Evolutionary conservation across 1,139 yeast species (phyloP).

Genomic region (Kodamaea anthophila): DNA sequence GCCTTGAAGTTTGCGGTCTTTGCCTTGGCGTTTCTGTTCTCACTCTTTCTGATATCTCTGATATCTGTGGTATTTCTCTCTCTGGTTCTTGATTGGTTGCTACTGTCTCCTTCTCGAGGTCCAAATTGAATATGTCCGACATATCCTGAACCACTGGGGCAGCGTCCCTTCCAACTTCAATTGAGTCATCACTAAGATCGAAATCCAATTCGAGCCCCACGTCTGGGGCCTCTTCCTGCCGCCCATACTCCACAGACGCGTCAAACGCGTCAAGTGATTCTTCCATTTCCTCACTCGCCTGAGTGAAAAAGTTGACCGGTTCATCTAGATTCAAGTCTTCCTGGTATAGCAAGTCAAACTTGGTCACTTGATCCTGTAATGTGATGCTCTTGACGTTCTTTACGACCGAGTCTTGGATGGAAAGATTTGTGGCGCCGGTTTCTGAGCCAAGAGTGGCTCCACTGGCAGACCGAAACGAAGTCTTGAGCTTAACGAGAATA

Average conservation of each 20-base stretch:
- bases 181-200: conserved; percentile 22
- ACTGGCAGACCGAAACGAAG: conserved; percentile 53
- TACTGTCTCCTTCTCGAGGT: conserved; percentile 7
- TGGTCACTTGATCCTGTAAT: conserved; percentile 74
- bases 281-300: conserved; percentile 7
- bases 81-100: conserved; percentile 7
- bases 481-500: conserved; percentile 65
- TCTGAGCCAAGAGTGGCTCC: conserved; percentile 27
- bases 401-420: conserved; percentile 46
- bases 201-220: conserved; percentile 51
- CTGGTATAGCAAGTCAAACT: conserved; percentile 62
- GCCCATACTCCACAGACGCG: conserved; percentile 55
- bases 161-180: conserved; percentile 46
- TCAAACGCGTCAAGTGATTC: conserved; percentile 23
- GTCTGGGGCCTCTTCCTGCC: conserved; percentile 31
- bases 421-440: conserved; percentile 28
- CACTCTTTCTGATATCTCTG: too few species aligned
- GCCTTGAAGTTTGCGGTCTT: conserved; percentile 7
- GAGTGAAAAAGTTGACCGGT: conserved; percentile 8
- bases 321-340: conserved; percentile 60
- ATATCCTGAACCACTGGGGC: conserved; percentile 18
- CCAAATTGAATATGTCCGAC: conserved; percentile 13
- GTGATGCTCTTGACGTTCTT: conserved; percentile 52
- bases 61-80: too few species aligned
- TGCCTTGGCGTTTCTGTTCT: conserved; percentile 15